Base-by-base conservation (phyloP, 1,284 basidiomycete genomes). In the Pseudozyma hubeiensis region DNA sequence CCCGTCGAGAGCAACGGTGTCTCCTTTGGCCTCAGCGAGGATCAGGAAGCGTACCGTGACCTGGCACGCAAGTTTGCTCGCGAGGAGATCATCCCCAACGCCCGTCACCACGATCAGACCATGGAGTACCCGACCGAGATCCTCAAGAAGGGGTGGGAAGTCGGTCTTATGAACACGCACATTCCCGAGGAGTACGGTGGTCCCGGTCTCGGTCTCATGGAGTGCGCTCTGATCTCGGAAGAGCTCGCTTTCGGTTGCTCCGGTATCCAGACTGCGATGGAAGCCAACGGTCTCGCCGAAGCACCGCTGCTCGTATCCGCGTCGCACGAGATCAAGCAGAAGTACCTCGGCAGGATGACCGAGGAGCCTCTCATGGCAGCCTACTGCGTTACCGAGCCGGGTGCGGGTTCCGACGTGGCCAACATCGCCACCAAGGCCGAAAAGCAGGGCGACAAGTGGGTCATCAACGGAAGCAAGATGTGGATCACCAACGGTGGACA, bases 311-410 rank as follows among this genome's bases (percentile, higher is more conserved):
- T 88, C 39, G 86, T 88, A 9, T 86, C 87, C 0, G 87, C 85
- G 1, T 86, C 84, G 19, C 85, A 88, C 53, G 86, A 86, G 65
- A 85, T 84, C 47, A 89, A 88, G 82, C 72, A 74, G 56, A 88
- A 88, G 82, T 88, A 87, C 78, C 84, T 88, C n/a, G 87, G 88
- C 0, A 82, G 87, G n/a, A 87, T 88, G 86, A 87, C 86, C 0
- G 88, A 88, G 69, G 87, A 87, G 77, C 87, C 87, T 0, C 79
- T 89, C 13, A 87, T 89, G 66, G 87, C 87, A 14, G 86, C 87
- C 2, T 89, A 89, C 80, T 87, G 87, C 65, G 87, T 87, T 24
- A 88, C 87, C 0, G 87, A 88, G 76, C 87, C 87, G 0, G 85
- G 86, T 33, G 88, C 88, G 0, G 88, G 88, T 7, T 87, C 87